phyloP scores from a whole-genome alignment of 192 early-diverging fungal species.

The Backusella tarrabulga region DNA sequence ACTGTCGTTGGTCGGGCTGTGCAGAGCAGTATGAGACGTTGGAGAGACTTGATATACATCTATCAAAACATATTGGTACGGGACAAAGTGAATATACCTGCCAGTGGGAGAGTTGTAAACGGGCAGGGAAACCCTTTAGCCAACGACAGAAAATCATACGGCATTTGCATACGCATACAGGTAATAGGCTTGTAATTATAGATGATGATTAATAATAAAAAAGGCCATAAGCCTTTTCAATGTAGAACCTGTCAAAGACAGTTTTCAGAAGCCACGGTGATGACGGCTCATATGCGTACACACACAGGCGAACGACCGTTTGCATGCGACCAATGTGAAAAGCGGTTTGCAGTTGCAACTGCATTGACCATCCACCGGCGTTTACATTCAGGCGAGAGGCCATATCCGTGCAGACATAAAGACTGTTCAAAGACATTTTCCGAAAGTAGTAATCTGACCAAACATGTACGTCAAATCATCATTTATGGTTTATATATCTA shows the following conservation, averaged over 20 bases:
- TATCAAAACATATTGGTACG: slow-evolving; percentile 63
- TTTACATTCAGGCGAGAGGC: slow-evolving; percentile 64
- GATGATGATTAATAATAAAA: not conserved
- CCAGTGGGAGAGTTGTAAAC: slow-evolving; percentile 49
- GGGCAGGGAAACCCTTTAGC: slow-evolving; percentile 47
- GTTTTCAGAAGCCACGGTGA: slow-evolving; percentile 78
- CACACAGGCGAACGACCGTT: slow-evolving; percentile 80
- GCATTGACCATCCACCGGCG: slow-evolving; percentile 69
- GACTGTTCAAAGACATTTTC: slow-evolving; percentile 56
- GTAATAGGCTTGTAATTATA: slow-evolving; percentile 5
- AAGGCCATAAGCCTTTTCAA: slow-evolving; percentile 77
- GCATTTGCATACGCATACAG: slow-evolving; percentile 84
- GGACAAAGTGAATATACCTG: slow-evolving; percentile 57
- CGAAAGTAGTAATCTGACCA: slow-evolving; percentile 55
- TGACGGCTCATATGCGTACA: slow-evolving; percentile 75
- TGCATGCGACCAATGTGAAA: slow-evolving; percentile 65
- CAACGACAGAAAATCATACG: slow-evolving; percentile 66
- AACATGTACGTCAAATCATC: slow-evolving; percentile 37
- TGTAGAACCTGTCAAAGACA: slow-evolving; percentile 74
- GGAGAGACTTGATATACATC: slow-evolving; percentile 62
- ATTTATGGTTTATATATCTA: not conserved
- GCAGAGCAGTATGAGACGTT: slow-evolving; percentile 53
- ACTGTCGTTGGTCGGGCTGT: slow-evolving; percentile 75
- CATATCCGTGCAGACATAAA: slow-evolving; percentile 51
- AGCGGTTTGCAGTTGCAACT: slow-evolving; percentile 66